Evolutionary conservation across 257 asterid species (phyloP), one percentile per base, ranked within the genome.

Genomic region (Phtheirospermum japonicum): DNA sequence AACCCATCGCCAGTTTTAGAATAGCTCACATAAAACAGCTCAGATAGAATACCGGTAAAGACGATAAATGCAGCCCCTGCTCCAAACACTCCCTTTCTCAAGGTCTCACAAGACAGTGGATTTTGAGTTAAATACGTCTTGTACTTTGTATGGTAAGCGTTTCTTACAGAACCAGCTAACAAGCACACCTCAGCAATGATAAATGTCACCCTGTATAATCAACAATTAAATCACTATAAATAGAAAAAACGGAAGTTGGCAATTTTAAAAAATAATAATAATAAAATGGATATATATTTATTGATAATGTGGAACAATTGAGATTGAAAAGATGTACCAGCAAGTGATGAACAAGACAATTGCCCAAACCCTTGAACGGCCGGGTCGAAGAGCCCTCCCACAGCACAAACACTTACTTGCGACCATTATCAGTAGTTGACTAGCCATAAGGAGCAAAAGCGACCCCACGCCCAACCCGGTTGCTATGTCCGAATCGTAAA

Each of bases 21-120:
- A 61, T 77, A 84, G 74, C 80, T 81, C 18, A 73, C 88, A 0
- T 87, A 87, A 57, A 72, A 89, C 30, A 89, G 80, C 76, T 81
- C 83, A 37, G 97, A 89, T 31, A 78, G 31, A 34, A 84, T 73
- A 57, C 92, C 89, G 0, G 97, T 89, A 59, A 89, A 76, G 61
- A 89, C 77, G 4, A 86, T 64, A 66, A 89, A 84, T 8, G 97
- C 97, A 23, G 95, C 95, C 12, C 84, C 97, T 5, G 92, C 94
- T 18, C 89, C 97, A 48, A 87, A 89, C 33, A 86, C 83, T 57
- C 97, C 97, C 83, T 77, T 83, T 7, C 97, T 76, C 83, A 89
- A 74, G 16, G 74, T 80, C 80, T 84, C 95, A 39, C 97, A 89
- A 4, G 94, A 75, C n/a, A 85, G 94, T 49, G 91, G 85, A 11